Base-by-base conservation (phyloP, 2,329 filamentous ascomycete species). In the Penicillium sp. region DNA sequence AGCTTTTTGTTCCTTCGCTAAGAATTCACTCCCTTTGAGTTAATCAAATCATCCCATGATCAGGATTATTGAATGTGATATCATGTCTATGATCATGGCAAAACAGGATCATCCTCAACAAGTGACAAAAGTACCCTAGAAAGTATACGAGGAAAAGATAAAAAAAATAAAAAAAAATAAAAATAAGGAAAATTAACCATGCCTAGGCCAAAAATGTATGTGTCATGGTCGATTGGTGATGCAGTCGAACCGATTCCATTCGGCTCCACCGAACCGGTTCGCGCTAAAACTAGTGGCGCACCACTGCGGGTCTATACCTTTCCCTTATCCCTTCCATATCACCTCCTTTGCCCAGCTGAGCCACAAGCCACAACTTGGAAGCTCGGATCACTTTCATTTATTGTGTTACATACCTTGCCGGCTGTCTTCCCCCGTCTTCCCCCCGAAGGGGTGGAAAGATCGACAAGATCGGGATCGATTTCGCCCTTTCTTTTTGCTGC, bases 341-440 rank as follows among this genome's bases (percentile, higher is more conserved):
- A 29, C 27, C 27, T 29, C 27, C 27, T 29, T 11, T 11, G 19
- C 56, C 56, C 54, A 53, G 47, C 60, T 65, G 56, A 65, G 60
- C 63, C 63, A 65, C 63, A 60, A 65, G 60, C 63, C 63, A 65
- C 63, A 63, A 29, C 27, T 29, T 29, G 10, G 27, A 29, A 39
- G 49, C 58, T 59, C 45, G 55, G 60, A 60, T 59, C 60, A 47
- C 26, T 35, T 24, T 31, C 16, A 26, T n/a, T 48, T 48, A 29
- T 47, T 26, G 16, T 39, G n/a, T 42, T 42, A 42, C 39, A 42
- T 42, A 42, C 39, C 39, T 42, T 42, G 39, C 39, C 39, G 39
- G 39, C 9, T 29, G 9, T 3, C 27, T 29, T 29, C 10, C 9
- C 37, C n/a, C 11, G 3, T 22, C 19, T 11, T n/a, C 37, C 19